Evolutionary conservation across 192 early-diverging fungal species (phyloP), one percentile per base, ranked within the genome.

Genomic region (Linnemannia zychae): DNA sequence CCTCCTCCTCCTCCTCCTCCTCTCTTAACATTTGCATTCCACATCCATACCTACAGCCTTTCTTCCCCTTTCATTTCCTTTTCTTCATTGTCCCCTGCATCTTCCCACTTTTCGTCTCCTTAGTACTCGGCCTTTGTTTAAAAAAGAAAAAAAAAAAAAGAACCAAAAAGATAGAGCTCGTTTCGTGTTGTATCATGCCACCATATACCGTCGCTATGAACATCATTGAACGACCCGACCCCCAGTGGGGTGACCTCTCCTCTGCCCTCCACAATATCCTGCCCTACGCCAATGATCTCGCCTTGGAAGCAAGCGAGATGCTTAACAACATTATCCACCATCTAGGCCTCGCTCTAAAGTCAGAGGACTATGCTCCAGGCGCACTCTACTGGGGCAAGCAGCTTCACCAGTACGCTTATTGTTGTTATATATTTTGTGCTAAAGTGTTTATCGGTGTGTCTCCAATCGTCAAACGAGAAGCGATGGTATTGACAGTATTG

Each of bases 351-450:
- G 65, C 52, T 40, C 50, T 85, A 18, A 80, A 89, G 34, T 92
- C 90, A 13, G 87, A 89, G 69, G 92, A 95, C 80, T 93, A 88
- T 81, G 80, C 87, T 0, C 87, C 89, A 17, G 93, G 93, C 1
- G 86, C 86, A 70, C 40, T 91, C 47, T 75, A 87, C 60, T 95
- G 94, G 94, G 88, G 89, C 22, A 89, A 87, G 80, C 91, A 89
- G 60, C 76, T 94, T 40, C 89, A 81, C 69, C 85, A 89, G 94
- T 94, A 90, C 49, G 87, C 40, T 7, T 38, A 20, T 5, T n/a
- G n/a, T n/a, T n/a, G n/a, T n/a, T n/a, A n/a, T n/a, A n/a, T n/a
- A n/a, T n/a, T n/a, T n/a, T n/a, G n/a, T n/a, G 40, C 40, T 44
- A 44, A 34, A n/a, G 6, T 24, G 34, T 31, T 6, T 49, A 1